Conservation (phyloP, 805 yeast species). For the Metschnikowia chrysomelidarum region DNA sequence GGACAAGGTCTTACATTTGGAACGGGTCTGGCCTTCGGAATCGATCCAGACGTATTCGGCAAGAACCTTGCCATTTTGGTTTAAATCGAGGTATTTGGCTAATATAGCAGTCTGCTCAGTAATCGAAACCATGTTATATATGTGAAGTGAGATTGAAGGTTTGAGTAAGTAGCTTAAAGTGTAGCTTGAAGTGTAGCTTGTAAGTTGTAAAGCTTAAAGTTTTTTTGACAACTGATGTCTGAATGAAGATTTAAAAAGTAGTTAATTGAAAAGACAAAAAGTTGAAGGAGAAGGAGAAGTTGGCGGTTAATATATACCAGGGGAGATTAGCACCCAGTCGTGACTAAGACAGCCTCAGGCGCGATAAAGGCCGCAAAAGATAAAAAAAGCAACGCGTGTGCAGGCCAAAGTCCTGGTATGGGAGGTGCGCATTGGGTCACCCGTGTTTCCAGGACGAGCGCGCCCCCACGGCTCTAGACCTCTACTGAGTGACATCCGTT, state of each 20-base stretch:
- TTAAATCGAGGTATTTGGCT: conserved; percentile 77
- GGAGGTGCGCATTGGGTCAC: conserved; percentile 5
- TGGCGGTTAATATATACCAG: conserved; percentile 6
- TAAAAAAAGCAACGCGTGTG: conserved; percentile 14
- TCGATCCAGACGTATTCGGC: conserved; percentile 99
- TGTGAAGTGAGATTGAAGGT: not conserved
- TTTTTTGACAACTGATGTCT: too few relatives aligned
- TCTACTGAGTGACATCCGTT: too few relatives aligned
- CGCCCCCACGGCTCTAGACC: too few relatives aligned
- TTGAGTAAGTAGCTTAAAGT: too few relatives aligned
- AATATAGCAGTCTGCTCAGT: conserved; percentile 75
- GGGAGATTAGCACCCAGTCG: not conserved
- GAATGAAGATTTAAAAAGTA: too few relatives aligned
- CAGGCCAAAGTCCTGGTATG: conserved; percentile 7
- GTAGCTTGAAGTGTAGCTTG: too few relatives aligned
- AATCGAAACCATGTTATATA: conserved; percentile 32
- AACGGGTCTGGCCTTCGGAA: conserved; percentile 84
- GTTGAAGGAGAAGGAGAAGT: too few relatives aligned
- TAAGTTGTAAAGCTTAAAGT: too few relatives aligned
- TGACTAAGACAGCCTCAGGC: conserved; percentile 3
- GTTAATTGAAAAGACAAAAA: not conserved
- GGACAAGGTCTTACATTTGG: conserved; percentile 86
- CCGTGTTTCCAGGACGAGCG: conserved; percentile 9
- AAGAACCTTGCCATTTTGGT: conserved; percentile 80
- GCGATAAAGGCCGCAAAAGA: conserved; percentile 9